phyloP scores from a whole-genome alignment of 179 eudicot genomes.

The Nepenthes alata region DNA sequence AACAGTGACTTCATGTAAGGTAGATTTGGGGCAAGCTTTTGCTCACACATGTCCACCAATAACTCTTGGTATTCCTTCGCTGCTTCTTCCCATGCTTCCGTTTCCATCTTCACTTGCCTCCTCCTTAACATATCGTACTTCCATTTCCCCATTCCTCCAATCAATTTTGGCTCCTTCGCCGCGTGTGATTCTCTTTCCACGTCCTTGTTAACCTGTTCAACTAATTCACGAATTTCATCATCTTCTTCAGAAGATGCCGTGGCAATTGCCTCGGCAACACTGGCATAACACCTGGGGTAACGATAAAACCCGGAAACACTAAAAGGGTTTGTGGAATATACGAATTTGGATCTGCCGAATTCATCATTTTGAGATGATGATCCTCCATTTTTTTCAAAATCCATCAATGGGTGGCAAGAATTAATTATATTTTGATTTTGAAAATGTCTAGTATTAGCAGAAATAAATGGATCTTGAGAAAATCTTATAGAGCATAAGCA shows the following conservation, averaged over 20 bases:
- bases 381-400: slow-evolving; percentile 18
- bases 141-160: slow-evolving; percentile 33
- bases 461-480: slow-evolving; percentile 11
- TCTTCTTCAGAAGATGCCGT: slow-evolving; percentile 52
- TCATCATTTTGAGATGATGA: slow-evolving; percentile 9
- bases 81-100: slow-evolving; percentile 87
- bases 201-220: slow-evolving; percentile 30
- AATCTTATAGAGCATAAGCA: slow-evolving; percentile 13
- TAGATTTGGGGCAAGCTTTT: slow-evolving; percentile 82
- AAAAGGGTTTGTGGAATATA: slow-evolving; percentile 15
- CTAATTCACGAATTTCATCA: slow-evolving; percentile 50
- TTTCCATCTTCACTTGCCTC: slow-evolving; percentile 72
- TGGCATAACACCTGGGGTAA: slow-evolving; percentile 26
- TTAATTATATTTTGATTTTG: slow-evolving; percentile 3
- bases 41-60: slow-evolving; percentile 74
- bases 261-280: slow-evolving; percentile 54
- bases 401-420: slow-evolving; percentile 15
- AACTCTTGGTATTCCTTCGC: slow-evolving; percentile 78
- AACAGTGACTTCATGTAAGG: slow-evolving; percentile 85
- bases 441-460: slow-evolving; percentile 5
- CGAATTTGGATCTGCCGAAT: slow-evolving; percentile 15
- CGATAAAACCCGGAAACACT: slow-evolving; percentile 18
- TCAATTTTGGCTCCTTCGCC: slow-evolving; percentile 7
- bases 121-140: slow-evolving; percentile 41
- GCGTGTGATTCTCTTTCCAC: slow-evolving; percentile 9